A percentile compares a stretch with the other conserved stretches of the same genome.
Conservation (phyloP, 371 early-diverging fungal genomes). For the Mycotypha africana region DNA sequence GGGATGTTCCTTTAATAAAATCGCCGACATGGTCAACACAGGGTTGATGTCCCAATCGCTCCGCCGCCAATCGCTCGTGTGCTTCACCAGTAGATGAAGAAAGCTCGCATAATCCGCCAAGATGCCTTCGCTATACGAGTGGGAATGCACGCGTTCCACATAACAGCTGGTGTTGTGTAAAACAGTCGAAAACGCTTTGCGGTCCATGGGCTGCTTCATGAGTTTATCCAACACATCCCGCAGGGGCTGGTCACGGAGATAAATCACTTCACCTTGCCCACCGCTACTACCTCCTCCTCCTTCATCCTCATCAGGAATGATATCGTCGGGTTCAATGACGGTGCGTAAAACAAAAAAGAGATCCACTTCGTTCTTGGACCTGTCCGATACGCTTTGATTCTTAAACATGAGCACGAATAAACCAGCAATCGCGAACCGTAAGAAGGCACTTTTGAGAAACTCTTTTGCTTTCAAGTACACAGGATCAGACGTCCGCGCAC, state of each 20-base stretch:
- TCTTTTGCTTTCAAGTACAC: constrained; percentile 50
- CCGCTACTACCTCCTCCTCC: no score
- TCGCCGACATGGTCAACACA: constrained; percentile 44
- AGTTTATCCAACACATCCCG: constrained; percentile 57
- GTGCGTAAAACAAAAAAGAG: constrained; percentile 52
- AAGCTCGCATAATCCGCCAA: constrained; percentile 41
- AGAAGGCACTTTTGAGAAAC: constrained; percentile 53
- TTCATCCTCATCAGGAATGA: constrained; percentile 48
- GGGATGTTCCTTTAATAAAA: constrained; percentile 43
- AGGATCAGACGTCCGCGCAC: constrained; percentile 42
- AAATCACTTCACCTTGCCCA: constrained; percentile 33
- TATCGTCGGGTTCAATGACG: constrained; percentile 50
- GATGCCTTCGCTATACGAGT: constrained; percentile 41
- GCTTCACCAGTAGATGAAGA: constrained; percentile 32
- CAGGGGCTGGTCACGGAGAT: constrained; percentile 56
- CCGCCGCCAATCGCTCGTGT: constrained; percentile 44
- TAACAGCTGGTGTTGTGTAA: constrained; percentile 50
- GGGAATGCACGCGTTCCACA: constrained; percentile 50
- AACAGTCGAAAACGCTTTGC: constrained; percentile 51
- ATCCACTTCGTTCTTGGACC: constrained; percentile 42
- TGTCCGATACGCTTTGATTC: constrained; percentile 43
- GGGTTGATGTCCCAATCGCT: constrained; percentile 54
- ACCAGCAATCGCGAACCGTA: constrained; percentile 57
- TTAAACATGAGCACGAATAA: constrained; percentile 60
- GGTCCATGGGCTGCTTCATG: constrained; percentile 53